Base-by-base conservation (phyloP, 2,329 filamentous ascomycete genomes). In the Trichoderma lentiforme region DNA sequence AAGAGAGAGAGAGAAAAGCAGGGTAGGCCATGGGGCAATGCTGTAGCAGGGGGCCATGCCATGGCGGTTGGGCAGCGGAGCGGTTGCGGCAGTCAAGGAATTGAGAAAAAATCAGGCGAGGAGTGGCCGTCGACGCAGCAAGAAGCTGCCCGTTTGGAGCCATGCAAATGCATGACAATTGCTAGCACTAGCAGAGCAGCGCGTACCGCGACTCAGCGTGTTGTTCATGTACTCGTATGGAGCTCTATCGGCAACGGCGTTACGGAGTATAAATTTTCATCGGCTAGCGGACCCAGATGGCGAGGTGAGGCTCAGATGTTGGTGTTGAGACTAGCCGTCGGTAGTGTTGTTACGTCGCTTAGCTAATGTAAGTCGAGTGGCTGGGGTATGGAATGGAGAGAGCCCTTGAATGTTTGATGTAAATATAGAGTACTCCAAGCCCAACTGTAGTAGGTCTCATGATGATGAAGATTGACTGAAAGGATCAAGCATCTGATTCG, bases 51-150 rank as follows among this genome's bases (percentile, higher is more conserved):
- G 66, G 26, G 32, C 34, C 34, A 36, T 36, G 39, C 28, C 6
- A 18, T 28, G 53, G 66, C 26, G 56, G 66, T 69, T 69, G 66
- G 66, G 66, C 66, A 69, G 66, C 66, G 66, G 66, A 69, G 66
- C 66, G 39, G 26, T 70, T 56, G 67, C 67, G 56, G 67, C 57
- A 53, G 67, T 70, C 30, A 28, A 43, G 67, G n/a, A 51, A 34
- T 53, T 36, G n/a, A n/a, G 5, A 28, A 21, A 60, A 53, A 70
- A 53, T 62, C 67, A 61, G 67, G 56, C 67, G 28, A 70, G n/a
- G 32, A 62, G n/a, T 21, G 43, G 43, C 43, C n/a, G 43, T 21
- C 43, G 4, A 51, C 18, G 43, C 43, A 51, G 21, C 39, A 39
- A 62, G 67, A 62, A 62, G 39, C 57, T 51, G 67, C 39, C 24